A percentile compares a stretch with the other conserved stretches of the same genome.
Conservation (phyloP, 106 monocot species). For the Ottelia alismoides region DNA sequence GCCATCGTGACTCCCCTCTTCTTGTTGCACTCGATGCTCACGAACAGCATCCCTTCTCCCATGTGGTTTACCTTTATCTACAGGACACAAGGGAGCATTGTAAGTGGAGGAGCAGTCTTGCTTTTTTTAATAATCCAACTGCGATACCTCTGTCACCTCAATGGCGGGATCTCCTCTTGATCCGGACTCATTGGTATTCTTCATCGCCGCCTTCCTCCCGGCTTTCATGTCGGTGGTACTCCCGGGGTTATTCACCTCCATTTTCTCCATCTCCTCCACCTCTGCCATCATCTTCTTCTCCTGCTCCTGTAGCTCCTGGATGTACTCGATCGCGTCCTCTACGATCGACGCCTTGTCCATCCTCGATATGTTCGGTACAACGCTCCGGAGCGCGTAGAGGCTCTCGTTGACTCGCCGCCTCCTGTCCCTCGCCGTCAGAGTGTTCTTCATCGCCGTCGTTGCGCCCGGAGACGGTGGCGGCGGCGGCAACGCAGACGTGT, state of each 20-base stretch:
- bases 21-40: constrained; percentile 50
- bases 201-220: background rate
- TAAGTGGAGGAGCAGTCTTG: background rate
- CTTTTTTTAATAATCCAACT: background rate
- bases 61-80: constrained; percentile 39
- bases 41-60: constrained; percentile 18
- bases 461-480: constrained; percentile 15
- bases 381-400: constrained; percentile 50
- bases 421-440: constrained; percentile 36
- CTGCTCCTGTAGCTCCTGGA: constrained; percentile 33
- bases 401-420: constrained; percentile 42
- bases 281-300: constrained; percentile 39
- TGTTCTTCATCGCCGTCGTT: constrained; percentile 11
- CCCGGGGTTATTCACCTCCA: no score
- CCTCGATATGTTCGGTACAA: constrained; percentile 66
- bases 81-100: background rate
- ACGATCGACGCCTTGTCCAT: constrained; percentile 3
- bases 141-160: background rate
- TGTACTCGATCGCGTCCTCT: constrained; percentile 3
- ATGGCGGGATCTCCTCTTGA: background rate
- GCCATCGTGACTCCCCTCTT: constrained; percentile 36
- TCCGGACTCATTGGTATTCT: background rate
- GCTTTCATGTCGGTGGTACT: no score
- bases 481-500: background rate
- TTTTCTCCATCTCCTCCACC: constrained; percentile 9